Conservation (phyloP, 2,329 filamentous ascomycete species). For the Hymenoscyphus infarciens region DNA sequence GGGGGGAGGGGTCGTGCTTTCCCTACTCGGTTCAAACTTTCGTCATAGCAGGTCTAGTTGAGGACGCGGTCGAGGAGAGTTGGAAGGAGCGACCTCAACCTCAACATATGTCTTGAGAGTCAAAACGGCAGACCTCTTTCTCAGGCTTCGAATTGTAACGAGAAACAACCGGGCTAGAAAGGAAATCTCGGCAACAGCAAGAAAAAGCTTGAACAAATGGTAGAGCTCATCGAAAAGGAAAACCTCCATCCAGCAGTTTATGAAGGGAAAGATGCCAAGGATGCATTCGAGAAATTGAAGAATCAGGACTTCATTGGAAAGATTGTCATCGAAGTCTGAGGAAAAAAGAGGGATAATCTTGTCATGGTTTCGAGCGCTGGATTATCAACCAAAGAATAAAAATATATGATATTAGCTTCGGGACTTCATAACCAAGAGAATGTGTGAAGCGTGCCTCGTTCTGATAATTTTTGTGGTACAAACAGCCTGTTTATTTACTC, state of each 20-base stretch:
- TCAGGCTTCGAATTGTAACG: background rate
- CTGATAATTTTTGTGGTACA: no score
- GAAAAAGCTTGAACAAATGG: background rate
- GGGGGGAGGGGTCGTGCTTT: background rate
- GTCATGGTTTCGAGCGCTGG: no score
- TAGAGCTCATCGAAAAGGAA: background rate
- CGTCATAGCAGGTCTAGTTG: no score
- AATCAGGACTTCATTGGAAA: background rate
- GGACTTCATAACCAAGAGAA: no score
- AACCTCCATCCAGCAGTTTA: slow-evolving; percentile 1
- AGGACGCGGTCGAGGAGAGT: background rate
- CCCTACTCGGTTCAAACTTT: no score
- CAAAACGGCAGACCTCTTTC: no score
- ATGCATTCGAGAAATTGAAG: background rate
- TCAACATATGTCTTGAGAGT: no score
- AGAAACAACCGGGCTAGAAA: background rate
- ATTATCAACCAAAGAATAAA: no score
- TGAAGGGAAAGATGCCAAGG: background rate
- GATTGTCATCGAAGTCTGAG: slow-evolving; percentile 3
- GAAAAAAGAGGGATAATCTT: no score
- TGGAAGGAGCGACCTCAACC: background rate
- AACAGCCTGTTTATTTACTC: no score
- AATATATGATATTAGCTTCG: no score
- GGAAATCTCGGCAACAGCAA: background rate
- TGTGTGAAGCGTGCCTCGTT: no score